Percentiles rank a stretch among this genome's conserved stretches.
Conservation (phyloP, 768 basidiomycete genomes). For the Suillus sp. region DNA sequence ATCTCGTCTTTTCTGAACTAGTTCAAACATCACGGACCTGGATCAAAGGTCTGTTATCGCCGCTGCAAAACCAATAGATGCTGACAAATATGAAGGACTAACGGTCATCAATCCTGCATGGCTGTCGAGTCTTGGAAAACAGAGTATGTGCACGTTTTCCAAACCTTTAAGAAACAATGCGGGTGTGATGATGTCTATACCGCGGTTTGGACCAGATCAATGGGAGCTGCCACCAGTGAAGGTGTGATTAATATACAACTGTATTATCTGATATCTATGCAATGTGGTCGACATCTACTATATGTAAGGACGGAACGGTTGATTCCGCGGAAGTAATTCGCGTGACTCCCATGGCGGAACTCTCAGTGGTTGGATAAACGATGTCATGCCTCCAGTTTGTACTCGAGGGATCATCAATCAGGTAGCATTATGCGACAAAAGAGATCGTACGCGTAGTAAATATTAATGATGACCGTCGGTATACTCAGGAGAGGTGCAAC, state of each 20-base stretch:
- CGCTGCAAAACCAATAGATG: neutral
- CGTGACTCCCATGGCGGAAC: too few species aligned
- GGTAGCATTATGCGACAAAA: too few species aligned
- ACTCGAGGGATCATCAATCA: too few species aligned
- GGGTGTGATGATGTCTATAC: constrained; percentile 73
- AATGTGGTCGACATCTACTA: neutral
- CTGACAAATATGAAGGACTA: constrained; percentile 49
- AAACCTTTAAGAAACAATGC: constrained; percentile 74
- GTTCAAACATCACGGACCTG: constrained; percentile 73
- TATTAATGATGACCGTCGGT: too few species aligned
- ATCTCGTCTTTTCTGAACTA: constrained; percentile 81
- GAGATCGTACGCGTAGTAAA: too few species aligned
- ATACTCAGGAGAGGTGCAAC: too few species aligned
- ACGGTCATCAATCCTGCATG: constrained; percentile 88
- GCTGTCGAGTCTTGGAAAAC: constrained; percentile 78
- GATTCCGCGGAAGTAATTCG: too few species aligned
- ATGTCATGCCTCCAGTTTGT: too few species aligned
- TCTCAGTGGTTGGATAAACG: too few species aligned
- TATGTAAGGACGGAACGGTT: neutral
- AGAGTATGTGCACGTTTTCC: constrained; percentile 85
- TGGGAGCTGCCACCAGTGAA: constrained; percentile 81
- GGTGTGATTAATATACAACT: constrained; percentile 23
- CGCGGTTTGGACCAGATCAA: constrained; percentile 80
- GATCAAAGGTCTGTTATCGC: constrained; percentile 66
- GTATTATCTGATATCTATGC: constrained; percentile 16